These are phyloP conservation scores for Forsythia suspensa DNA, from an alignment of 257 asterid species.

Conservation along the genomic window DNA sequence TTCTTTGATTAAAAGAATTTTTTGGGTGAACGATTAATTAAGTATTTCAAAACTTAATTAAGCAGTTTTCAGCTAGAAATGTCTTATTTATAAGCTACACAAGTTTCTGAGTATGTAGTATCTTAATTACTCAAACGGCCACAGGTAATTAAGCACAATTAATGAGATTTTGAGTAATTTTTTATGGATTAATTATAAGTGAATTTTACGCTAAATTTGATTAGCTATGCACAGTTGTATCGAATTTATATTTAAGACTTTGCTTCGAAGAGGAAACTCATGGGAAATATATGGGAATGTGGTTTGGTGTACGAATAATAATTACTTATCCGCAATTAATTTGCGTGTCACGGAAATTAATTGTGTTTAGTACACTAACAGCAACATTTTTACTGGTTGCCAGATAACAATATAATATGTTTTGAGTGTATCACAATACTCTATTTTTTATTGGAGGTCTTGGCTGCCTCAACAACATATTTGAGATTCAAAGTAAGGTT, in stretches of 20 bases:
- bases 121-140: background rate
- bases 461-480: background rate
- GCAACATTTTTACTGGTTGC: background rate
- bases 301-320: background rate
- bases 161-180: background rate
- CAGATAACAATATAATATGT: background rate
- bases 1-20: too few species aligned
- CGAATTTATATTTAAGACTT: constrained; percentile 31
- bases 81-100: background rate
- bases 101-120: background rate
- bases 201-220: constrained; percentile 12
- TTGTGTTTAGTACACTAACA: background rate
- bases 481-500: background rate
- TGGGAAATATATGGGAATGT: background rate
- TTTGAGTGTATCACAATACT: background rate
- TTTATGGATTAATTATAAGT: constrained; percentile 7
- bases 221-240: constrained; percentile 36
- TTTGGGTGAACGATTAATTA: too few species aligned
- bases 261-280: constrained; percentile 26
- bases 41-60: constrained; percentile 21
- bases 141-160: constrained; percentile 12
- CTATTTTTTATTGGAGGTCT: too few species aligned
- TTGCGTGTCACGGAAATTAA: background rate
- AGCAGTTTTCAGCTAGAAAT: background rate
- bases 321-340: background rate